Percentiles rank a stretch among this genome's conserved stretches.
Conservation (phyloP, 495 filamentous ascomycete species). For the Pyrenula massariospora region DNA sequence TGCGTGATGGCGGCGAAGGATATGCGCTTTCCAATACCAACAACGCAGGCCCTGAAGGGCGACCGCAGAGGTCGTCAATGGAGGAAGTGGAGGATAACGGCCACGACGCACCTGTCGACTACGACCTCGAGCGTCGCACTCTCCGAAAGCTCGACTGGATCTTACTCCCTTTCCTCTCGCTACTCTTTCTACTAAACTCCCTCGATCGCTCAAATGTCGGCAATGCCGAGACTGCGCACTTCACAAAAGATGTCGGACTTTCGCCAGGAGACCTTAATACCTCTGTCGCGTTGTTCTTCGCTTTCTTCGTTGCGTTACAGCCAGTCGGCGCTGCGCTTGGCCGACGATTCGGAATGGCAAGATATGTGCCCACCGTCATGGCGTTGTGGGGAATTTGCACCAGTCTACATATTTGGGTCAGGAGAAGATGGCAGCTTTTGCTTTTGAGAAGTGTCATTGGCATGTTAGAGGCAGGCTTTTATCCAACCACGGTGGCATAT, state of each 20-base stretch:
- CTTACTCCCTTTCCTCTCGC: slow-evolving; percentile 37
- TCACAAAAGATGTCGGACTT: slow-evolving; percentile 34
- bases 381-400: slow-evolving; percentile 42
- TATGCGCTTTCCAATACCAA: not conserved
- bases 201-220: slow-evolving; percentile 42
- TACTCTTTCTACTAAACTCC: slow-evolving; percentile 39
- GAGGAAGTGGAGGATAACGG: not conserved
- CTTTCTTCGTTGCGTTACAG: slow-evolving; percentile 44
- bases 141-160: slow-evolving; percentile 28
- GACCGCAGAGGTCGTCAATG: not conserved
- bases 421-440: slow-evolving; percentile 20
- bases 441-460: slow-evolving; percentile 29
- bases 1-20: not conserved
- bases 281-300: slow-evolving; percentile 42
- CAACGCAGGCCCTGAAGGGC: not conserved
- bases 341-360: slow-evolving; percentile 31
- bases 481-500: slow-evolving; percentile 31
- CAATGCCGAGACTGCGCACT: slow-evolving; percentile 38
- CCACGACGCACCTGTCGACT: not conserved
- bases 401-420: slow-evolving; percentile 17
- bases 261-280: slow-evolving; percentile 36
- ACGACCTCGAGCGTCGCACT: not conserved
- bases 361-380: slow-evolving; percentile 46
- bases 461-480: slow-evolving; percentile 16
- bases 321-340: slow-evolving; percentile 44